These are phyloP conservation scores for Boletus rubroflammeus DNA, from an alignment of 768 basidiomycete genomes.

Conservation along the genomic window DNA sequence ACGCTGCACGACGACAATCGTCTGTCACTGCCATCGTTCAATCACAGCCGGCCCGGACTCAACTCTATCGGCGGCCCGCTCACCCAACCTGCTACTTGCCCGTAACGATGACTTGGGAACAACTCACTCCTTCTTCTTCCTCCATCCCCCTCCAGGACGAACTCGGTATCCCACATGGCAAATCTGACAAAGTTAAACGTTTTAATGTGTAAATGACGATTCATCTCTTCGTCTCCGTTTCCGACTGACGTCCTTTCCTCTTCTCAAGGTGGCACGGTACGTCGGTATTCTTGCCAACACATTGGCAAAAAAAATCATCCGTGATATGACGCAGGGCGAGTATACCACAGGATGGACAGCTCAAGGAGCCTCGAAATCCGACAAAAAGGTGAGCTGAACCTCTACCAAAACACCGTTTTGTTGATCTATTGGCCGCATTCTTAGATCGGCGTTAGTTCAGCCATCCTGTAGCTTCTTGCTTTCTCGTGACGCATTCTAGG, in stretches of 20 bases:
- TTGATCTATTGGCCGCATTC: not conserved
- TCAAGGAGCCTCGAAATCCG: constrained; percentile 88
- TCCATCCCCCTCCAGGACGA: not conserved
- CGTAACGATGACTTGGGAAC: not conserved
- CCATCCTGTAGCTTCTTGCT: constrained; percentile 2
- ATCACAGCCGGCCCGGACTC: not conserved
- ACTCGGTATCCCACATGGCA: constrained; percentile 34
- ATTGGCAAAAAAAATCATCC: not conserved
- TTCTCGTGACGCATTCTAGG: constrained; percentile 41
- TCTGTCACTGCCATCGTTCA: too few species aligned
- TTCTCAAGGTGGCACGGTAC: constrained; percentile 43
- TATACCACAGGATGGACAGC: constrained; percentile 95
- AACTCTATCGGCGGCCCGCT: not conserved
- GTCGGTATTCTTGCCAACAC: constrained; percentile 9
- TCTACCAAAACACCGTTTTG: not conserved
- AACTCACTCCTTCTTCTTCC: not conserved
- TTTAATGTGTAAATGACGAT: constrained; percentile 60
- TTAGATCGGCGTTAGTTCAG: constrained; percentile 62
- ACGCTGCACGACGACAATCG: too few species aligned
- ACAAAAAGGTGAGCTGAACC: constrained; percentile 70
- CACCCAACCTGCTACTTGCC: not conserved
- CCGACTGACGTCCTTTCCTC: constrained; percentile 8
- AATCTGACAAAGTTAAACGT: constrained; percentile 57
- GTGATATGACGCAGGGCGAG: constrained; percentile 52
- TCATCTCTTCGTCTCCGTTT: not conserved